phyloP scores from a whole-genome alignment of 2,329 filamentous ascomycete species.

The Phaeoacremonium minimum region DNA sequence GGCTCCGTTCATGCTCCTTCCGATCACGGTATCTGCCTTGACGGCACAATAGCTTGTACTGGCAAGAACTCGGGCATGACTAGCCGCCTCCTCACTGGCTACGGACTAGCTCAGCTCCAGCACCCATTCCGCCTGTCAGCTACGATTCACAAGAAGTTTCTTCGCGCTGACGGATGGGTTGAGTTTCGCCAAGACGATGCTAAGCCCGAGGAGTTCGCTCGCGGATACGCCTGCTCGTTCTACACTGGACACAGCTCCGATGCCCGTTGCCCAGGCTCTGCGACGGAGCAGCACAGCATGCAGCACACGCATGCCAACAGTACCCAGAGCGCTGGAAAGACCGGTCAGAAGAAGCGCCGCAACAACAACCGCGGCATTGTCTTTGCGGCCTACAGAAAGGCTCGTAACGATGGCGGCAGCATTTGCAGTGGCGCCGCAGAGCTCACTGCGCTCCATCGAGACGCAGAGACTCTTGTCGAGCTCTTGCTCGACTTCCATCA shows the following conservation, averaged over 20 bases:
- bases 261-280: background rate
- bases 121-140: conserved; percentile 49
- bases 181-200: conserved; percentile 43
- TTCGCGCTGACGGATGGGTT: conserved; percentile 42
- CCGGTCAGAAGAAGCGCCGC: background rate
- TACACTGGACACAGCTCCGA: conserved; percentile 31
- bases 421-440: conserved; percentile 31
- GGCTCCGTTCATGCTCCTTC: conserved; percentile 5
- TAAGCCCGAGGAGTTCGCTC: conserved; percentile 37
- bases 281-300: too few species aligned
- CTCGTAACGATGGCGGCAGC: conserved; percentile 29
- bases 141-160: conserved; percentile 43
- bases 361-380: conserved; percentile 46
- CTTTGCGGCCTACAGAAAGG: conserved; percentile 51
- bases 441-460: conserved; percentile 39
- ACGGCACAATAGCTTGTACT: conserved; percentile 5
- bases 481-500: conserved; percentile 45
- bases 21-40: conserved; percentile 11
- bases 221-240: conserved; percentile 50
- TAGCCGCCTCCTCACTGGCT: conserved; percentile 50
- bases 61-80: conserved; percentile 24
- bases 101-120: conserved; percentile 45
- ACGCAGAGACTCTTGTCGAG: conserved; percentile 49
- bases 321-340: too few species aligned
- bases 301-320: too few species aligned